Base-by-base conservation (phyloP, 208 protist genomes). In the Crithidia expoeki region DNA sequence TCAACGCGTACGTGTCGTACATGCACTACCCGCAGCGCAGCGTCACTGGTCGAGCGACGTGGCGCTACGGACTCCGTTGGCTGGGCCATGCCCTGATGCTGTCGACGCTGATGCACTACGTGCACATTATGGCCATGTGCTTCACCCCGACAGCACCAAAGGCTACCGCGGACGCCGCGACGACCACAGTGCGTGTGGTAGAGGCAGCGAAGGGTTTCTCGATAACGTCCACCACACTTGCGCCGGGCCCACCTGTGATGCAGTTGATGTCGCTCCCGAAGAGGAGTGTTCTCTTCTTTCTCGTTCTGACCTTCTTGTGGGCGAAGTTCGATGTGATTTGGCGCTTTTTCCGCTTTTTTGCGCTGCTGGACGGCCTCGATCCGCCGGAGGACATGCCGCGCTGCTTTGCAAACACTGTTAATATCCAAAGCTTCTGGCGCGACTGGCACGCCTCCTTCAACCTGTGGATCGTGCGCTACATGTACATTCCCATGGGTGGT, bases 371-470 rank as follows among this genome's bases (percentile, higher is more conserved):
- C 69, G 94, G 95, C 46, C 74, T 96, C 10, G 93, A 97, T 30
- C 73, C 80, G 14, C 91, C 90, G 32, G 94, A 98, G 59, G 95
- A 98, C 65, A 96, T 97, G 92, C 79, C 63, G 7, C 88, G 27
- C 97, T 50, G 94, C 80, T 88, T 97, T 57, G 74, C 59, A 36
- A 95, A 95, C 64, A 95, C 88, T 23, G 81, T 89, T 32, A 94
- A 82, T 21, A 85, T 98, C 21, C 75, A 63, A 5, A 90, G 81
- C 44, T 98, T 98, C 80, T 98, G 97, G 96, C 74, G 92, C 34
- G 86, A 91, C 69, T 98, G 96, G 95, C 95, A 98, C 72, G 83
- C 88, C 27, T 93, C 86, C 23, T 94, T 98, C 72, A 98, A 98
- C 71, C 71, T 95, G 52, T 98, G 94, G 92, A 89, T 97, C 51